Conservation (phyloP, 768 basidiomycete genomes). For the Leccinum olivaceopallidum region DNA sequence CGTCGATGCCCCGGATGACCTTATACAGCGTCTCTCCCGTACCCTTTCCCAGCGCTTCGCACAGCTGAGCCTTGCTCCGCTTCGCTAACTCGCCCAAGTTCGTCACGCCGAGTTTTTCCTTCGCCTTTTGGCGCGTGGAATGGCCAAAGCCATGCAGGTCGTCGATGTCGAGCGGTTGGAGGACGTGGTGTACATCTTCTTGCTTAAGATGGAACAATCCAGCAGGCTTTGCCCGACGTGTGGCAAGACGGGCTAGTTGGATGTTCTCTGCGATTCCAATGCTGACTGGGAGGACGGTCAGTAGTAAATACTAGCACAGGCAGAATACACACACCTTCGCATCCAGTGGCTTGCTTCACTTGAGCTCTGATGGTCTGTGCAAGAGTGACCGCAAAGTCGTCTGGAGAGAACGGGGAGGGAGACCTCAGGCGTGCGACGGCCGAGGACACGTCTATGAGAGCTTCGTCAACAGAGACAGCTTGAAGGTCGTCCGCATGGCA, state of each 20-base stretch:
- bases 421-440: slow-evolving; percentile 44
- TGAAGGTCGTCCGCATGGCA: slow-evolving; percentile 86
- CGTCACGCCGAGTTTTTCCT: slow-evolving; percentile 73
- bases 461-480: slow-evolving; percentile 96
- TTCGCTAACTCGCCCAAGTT: slow-evolving; percentile 67
- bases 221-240: slow-evolving; percentile 88
- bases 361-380: slow-evolving; percentile 81
- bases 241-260: slow-evolving; percentile 89
- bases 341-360: slow-evolving; percentile 76
- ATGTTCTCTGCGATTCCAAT: slow-evolving; percentile 93
- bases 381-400: slow-evolving; percentile 71
- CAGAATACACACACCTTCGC: slow-evolving; percentile 58
- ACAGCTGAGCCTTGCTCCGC: slow-evolving; percentile 64
- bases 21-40: slow-evolving; percentile 87
- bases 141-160: slow-evolving; percentile 88
- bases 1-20: slow-evolving; percentile 81
- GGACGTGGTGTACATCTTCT: slow-evolving; percentile 50
- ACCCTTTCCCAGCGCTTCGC: slow-evolving; percentile 72
- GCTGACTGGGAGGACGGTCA: slow-evolving; percentile 57
- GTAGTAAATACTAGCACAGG: background rate
- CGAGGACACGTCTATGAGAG: slow-evolving; percentile 83
- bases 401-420: slow-evolving; percentile 23
- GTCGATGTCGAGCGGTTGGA: slow-evolving; percentile 71
- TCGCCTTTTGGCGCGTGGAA: slow-evolving; percentile 73
- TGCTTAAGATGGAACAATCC: slow-evolving; percentile 74